Base-by-base conservation (phyloP, 352 stramenopile species). In the Phytopythium vexans region DNA sequence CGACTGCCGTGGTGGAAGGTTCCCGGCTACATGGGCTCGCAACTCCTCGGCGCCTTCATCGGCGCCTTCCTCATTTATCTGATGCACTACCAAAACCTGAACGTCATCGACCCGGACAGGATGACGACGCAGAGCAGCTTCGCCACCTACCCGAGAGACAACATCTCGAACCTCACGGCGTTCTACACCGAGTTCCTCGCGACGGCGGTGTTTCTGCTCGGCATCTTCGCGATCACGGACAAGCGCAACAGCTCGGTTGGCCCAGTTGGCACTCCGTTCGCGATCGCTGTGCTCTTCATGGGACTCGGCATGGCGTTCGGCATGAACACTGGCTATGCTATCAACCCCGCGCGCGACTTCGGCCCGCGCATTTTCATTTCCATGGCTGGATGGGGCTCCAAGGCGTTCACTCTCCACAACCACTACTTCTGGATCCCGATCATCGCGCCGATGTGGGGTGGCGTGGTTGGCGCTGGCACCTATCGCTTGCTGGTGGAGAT, bases 381-480 rank as follows among this genome's bases (percentile, higher is more conserved):
- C 15, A 31, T 66, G 15, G 71, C 58, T 33, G 71, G 71, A n/a
- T 77, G 55, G 50, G 68, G 77, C 27, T 58, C 53, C 8, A 58
- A 63, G 48, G 64, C 71, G 10, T 81, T 75, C 56, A 68, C 64
- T 15, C 14, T 55, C 0, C 35, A 46, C 42, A 41, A 69, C 47
- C 14, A 64, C 53, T 87, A 87, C 73, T 87, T 87, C 53, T 85
- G 70, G 73, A 80, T 79, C 40, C 73, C 71, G 12, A 66, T 87
- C 31, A 56, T 82, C 6, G 73, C 56, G 14, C 76, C 73, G 14
- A 47, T 71, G 14, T 38, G 80, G 0, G 76, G 75, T 3, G 70
- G 70, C 8, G 51, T 82, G 3, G 43, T 72, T 6, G 72, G 77
- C 8, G 72, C 49, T 15, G 74, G 72, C 10, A n/a, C 55, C 31